Percentiles rank a stretch among this genome's conserved stretches.
phyloP scores from a whole-genome alignment of 2,329 filamentous ascomycete species.

The Septoria linicola region DNA sequence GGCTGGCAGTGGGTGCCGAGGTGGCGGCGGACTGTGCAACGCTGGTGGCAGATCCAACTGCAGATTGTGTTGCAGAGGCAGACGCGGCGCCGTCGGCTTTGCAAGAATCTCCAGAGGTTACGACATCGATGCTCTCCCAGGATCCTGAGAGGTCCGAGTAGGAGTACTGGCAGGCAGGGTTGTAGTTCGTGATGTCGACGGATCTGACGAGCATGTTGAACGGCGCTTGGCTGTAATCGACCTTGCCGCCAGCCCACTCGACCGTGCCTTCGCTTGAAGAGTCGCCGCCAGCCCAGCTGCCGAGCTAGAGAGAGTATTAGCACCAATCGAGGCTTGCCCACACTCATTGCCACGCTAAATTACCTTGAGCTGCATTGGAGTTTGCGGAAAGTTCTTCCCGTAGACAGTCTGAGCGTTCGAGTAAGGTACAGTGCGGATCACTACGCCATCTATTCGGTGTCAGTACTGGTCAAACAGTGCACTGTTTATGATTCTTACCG shows the following conservation, averaged over 20 bases:
- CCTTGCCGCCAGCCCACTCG: constrained; percentile 64
- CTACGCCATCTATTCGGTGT: constrained; percentile 60
- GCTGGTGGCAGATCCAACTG: constrained; percentile 11
- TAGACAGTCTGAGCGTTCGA: constrained; percentile 59
- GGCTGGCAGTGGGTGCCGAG: constrained; percentile 33
- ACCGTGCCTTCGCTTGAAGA: constrained; percentile 57
- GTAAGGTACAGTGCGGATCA: constrained; percentile 67
- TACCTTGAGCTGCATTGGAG: constrained; percentile 68
- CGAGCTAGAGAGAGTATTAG: constrained; percentile 37
- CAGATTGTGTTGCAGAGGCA: constrained; percentile 12
- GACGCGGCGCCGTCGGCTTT: constrained; percentile 32
- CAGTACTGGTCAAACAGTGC: too few relatives aligned
- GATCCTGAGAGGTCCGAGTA: constrained; percentile 51
- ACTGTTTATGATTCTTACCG: too few relatives aligned
- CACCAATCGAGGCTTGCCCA: too few relatives aligned
- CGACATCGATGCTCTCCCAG: constrained; percentile 51
- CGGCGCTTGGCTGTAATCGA: constrained; percentile 48
- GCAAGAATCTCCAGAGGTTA: constrained; percentile 35
- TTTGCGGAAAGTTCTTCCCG: constrained; percentile 73
- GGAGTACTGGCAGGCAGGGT: constrained; percentile 52
- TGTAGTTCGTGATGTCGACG: constrained; percentile 54
- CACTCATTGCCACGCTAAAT: too few relatives aligned
- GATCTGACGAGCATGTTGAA: constrained; percentile 54
- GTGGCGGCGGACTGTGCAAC: constrained; percentile 25
- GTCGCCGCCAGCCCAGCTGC: constrained; percentile 52